A percentile compares a stretch with the other conserved stretches of the same genome.
Evolutionary conservation across 2,329 filamentous ascomycete genomes (phyloP).

Genomic region (Aaosphaeria arxii): DNA sequence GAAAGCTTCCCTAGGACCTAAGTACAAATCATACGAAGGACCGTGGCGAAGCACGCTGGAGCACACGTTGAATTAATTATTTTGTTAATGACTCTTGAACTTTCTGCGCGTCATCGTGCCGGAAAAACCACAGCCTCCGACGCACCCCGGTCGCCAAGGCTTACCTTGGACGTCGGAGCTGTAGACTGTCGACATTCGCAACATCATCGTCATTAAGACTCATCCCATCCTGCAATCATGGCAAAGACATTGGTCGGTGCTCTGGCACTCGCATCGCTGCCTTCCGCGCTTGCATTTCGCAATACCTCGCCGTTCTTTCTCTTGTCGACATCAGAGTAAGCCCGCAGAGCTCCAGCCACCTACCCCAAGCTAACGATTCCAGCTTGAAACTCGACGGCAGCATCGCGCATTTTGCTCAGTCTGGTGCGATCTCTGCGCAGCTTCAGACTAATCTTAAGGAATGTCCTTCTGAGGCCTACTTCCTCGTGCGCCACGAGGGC

Average conservation of each 20-base stretch:
- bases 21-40: too few relatives aligned
- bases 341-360: slow-evolving; percentile 5
- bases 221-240: slow-evolving; percentile 21
- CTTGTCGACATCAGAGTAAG: slow-evolving; percentile 80
- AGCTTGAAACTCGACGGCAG: slow-evolving; percentile 25
- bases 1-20: too few relatives aligned
- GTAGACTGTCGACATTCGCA: too few relatives aligned
- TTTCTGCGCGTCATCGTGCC: too few relatives aligned
- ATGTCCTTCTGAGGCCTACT: slow-evolving; percentile 74
- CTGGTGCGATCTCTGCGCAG: slow-evolving; percentile 41
- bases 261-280: slow-evolving; percentile 51
- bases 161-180: too few relatives aligned
- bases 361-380: slow-evolving; percentile 19
- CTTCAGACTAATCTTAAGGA: slow-evolving; percentile 51
- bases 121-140: too few relatives aligned
- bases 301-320: slow-evolving; percentile 88
- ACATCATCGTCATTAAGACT: neutral
- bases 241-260: slow-evolving; percentile 47
- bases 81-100: too few relatives aligned
- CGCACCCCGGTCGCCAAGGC: too few relatives aligned
- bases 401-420: slow-evolving; percentile 39
- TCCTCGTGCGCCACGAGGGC: slow-evolving; percentile 75
- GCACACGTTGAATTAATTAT: too few relatives aligned
- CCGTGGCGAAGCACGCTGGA: too few relatives aligned
- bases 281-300: slow-evolving; percentile 68